phyloP scores from a whole-genome alignment of 73 alveolate species.

The Symbiodinium pilosum region DNA sequence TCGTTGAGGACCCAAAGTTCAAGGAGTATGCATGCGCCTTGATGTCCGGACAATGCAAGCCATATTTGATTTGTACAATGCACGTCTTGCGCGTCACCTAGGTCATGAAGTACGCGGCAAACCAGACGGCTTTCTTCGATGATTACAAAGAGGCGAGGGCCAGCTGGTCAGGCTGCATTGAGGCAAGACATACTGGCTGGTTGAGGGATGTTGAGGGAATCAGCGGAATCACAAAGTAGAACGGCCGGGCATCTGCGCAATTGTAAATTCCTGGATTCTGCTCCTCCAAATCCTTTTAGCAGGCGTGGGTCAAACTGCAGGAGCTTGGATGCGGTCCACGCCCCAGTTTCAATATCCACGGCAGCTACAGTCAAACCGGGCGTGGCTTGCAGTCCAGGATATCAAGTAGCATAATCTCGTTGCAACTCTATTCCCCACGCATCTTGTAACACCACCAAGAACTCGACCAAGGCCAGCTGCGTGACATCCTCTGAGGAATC shows the following conservation, averaged over 20 bases:
- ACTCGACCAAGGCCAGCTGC: background rate
- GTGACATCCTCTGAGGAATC: background rate
- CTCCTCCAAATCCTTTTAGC: too few species aligned
- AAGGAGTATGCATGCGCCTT: background rate
- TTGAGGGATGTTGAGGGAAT: too few species aligned
- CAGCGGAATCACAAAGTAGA: too few species aligned
- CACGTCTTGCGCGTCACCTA: background rate
- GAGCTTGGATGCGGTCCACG: conserved; percentile 75
- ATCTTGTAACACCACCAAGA: background rate
- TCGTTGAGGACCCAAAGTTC: conserved; percentile 67
- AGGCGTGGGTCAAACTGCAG: conserved; percentile 69
- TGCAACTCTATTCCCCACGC: background rate
- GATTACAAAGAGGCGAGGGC: conserved; percentile 31
- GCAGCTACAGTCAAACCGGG: too few species aligned
- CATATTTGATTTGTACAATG: background rate
- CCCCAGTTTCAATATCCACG: too few species aligned
- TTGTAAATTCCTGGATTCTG: too few species aligned
- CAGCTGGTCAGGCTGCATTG: too few species aligned
- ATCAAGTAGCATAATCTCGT: too few species aligned
- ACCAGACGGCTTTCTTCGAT: conserved; percentile 70
- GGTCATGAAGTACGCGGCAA: conserved; percentile 34
- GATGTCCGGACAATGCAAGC: background rate
- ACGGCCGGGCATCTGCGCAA: too few species aligned
- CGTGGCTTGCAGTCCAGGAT: too few species aligned
- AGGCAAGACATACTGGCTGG: too few species aligned